Evolutionary conservation across 2,329 filamentous ascomycete genomes (phyloP).

Genomic region (Aspergillus fumigatiaffinis): DNA sequence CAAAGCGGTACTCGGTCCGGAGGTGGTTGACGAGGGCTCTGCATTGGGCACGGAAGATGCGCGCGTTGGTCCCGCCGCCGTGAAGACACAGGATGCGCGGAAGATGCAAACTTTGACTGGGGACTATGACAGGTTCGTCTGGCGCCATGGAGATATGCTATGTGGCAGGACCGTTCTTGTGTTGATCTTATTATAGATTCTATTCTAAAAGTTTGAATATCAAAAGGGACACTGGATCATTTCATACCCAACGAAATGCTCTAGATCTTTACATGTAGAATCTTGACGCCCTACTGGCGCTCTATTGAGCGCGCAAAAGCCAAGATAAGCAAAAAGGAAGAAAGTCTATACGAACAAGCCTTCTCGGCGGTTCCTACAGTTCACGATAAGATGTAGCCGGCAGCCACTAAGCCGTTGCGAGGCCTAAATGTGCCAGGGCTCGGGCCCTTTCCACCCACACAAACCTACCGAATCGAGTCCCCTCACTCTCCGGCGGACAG

Average conservation of each 20-base stretch:
- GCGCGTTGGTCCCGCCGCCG: conserved; percentile 70
- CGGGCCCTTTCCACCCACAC: background rate
- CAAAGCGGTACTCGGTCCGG: conserved; percentile 60
- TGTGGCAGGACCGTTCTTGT: no score
- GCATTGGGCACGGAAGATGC: conserved; percentile 65
- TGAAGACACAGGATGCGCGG: conserved; percentile 78
- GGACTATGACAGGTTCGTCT: background rate
- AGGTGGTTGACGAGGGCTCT: conserved; percentile 54
- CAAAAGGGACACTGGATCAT: no score
- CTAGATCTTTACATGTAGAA: background rate
- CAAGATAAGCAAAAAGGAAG: background rate
- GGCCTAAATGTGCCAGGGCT: background rate
- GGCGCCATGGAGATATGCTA: background rate
- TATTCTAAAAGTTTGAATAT: background rate
- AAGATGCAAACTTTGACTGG: conserved; percentile 5
- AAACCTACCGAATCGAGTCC: background rate
- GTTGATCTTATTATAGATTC: background rate
- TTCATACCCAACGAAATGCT: background rate
- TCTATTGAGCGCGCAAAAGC: background rate
- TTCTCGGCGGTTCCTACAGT: no score
- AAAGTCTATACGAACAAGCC: background rate
- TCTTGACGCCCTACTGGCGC: background rate
- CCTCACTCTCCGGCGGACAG: background rate
- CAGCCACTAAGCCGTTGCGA: background rate
- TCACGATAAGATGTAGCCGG: background rate